phyloP scores from a whole-genome alignment of 1,139 yeast genomes.

The Yamadazyma blattariae region DNA sequence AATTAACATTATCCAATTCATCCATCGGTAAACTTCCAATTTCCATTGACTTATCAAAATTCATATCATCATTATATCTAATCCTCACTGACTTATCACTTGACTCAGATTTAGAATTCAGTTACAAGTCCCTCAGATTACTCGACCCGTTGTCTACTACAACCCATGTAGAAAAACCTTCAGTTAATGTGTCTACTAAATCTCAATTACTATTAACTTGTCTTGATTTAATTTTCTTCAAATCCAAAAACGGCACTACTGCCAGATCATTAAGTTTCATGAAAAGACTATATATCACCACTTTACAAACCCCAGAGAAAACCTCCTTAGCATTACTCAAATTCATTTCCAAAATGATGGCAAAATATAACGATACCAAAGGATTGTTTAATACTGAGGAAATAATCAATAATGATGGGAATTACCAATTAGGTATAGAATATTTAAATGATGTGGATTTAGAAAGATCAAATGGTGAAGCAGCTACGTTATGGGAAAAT shows the following conservation, averaged over 20 bases:
- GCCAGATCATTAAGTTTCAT: slow-evolving; percentile 80
- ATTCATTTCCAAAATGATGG: slow-evolving; percentile 72
- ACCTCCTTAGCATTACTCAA: slow-evolving; percentile 75
- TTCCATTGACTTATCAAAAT: slow-evolving; percentile 63
- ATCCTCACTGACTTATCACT: slow-evolving; percentile 64
- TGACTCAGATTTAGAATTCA: slow-evolving; percentile 83
- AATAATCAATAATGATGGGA: slow-evolving; percentile 60
- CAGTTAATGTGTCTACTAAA: slow-evolving; percentile 85
- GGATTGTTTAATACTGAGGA: slow-evolving; percentile 88
- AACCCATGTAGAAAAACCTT: slow-evolving; percentile 48
- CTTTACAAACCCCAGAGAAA: slow-evolving; percentile 83
- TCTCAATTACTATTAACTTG: slow-evolving; percentile 79
- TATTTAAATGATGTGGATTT: slow-evolving; percentile 48
- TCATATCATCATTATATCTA: slow-evolving; percentile 70
- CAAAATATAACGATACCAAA: slow-evolving; percentile 62
- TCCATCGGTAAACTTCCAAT: slow-evolving; percentile 55
- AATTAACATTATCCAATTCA: slow-evolving; percentile 73
- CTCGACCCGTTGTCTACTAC: slow-evolving; percentile 63
- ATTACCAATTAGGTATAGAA: slow-evolving; percentile 70
- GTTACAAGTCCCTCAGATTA: slow-evolving; percentile 74
- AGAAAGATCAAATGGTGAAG: slow-evolving; percentile 78
- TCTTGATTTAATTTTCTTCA: slow-evolving; percentile 77
- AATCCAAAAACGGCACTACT: slow-evolving; percentile 68
- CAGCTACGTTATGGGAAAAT: slow-evolving; percentile 89
- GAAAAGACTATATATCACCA: slow-evolving; percentile 66